Evolutionary conservation across 495 filamentous ascomycete genomes (phyloP), one percentile per base, ranked within the genome.

Genomic region (Xylaria telfairii): DNA sequence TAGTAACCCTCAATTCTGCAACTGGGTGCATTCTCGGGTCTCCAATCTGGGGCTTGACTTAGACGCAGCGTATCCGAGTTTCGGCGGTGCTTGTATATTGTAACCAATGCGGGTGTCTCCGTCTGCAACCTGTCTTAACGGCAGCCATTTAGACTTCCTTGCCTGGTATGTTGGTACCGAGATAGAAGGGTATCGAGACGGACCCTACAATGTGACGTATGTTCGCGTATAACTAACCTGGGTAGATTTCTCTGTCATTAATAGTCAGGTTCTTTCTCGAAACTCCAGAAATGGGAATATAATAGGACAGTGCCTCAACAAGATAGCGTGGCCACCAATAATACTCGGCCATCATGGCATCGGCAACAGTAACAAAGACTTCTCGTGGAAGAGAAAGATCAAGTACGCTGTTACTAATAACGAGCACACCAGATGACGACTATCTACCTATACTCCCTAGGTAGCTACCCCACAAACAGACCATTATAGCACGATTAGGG

Each of bases 91-190:
- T n/a, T 41, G 28, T 17, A 51, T 65, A 54, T 54, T 39, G 47
- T 28, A 46, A 42, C 64, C n/a, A 42, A 21, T 42, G 51, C 39
- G 65, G 65, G 37, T 26, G 32, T 46, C 51, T 32, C 65, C 26
- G 26, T 56, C 21, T 44, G 47, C 24, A 42, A 44, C 32, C 46
- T 34, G 32, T 67, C n/a, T 37, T 24, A 21, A 56, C 64, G 32
- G 32, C 17, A 66, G 32, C 47, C 54, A 21, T 15, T 53, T 34
- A 37, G 15, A 41, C 15, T 26, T 21, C 15, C 9, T 51, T 21
- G 28, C 46, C 26, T 65, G 42, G 28, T 24, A 49, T 37, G 62
- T 49, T 30, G 44, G 44, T 30, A 34, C 46, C 46, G 63, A 37
- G 46, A 51, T 15, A 41, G 21, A 46, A 32, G 30, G 5, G 46